Evolutionary conservation across 139 green algal genomes (phyloP).

Genomic region (Coccomyxa sp.): DNA sequence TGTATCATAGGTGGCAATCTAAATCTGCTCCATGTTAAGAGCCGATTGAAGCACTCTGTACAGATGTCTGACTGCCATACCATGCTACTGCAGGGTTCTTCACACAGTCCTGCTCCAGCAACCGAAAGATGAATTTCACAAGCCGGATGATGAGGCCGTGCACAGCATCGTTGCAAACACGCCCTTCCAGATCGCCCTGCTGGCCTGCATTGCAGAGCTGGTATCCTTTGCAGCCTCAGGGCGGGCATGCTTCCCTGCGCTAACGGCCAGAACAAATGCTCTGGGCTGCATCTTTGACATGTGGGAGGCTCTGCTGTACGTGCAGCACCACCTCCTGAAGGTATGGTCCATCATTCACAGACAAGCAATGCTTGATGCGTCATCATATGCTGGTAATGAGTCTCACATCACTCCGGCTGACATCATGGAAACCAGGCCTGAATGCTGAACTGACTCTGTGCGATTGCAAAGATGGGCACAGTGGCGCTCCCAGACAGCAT

Average conservation of each 20-base stretch:
- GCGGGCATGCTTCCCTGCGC: not conserved
- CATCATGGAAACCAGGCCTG: too few relatives aligned
- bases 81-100: not conserved
- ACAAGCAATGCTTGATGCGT: not conserved
- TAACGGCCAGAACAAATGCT: not conserved
- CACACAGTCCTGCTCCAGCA: not conserved
- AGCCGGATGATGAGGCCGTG: not conserved
- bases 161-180: not conserved
- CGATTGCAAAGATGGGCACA: too few relatives aligned
- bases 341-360: not conserved
- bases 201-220: conserved; percentile 13
- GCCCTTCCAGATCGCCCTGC: conserved; percentile 8
- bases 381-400: too few relatives aligned
- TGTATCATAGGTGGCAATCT: conserved; percentile 4
- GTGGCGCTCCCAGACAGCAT: too few relatives aligned
- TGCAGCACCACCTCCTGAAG: not conserved
- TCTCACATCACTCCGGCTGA: too few relatives aligned
- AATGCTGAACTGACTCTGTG: too few relatives aligned
- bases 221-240: conserved; percentile 2
- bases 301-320: not conserved
- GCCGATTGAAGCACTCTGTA: not conserved
- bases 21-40: not conserved
- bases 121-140: not conserved
- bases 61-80: not conserved
- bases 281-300: not conserved